Base-by-base conservation (phyloP, 257 asterid genomes). In the Gentiana macrophylla region DNA sequence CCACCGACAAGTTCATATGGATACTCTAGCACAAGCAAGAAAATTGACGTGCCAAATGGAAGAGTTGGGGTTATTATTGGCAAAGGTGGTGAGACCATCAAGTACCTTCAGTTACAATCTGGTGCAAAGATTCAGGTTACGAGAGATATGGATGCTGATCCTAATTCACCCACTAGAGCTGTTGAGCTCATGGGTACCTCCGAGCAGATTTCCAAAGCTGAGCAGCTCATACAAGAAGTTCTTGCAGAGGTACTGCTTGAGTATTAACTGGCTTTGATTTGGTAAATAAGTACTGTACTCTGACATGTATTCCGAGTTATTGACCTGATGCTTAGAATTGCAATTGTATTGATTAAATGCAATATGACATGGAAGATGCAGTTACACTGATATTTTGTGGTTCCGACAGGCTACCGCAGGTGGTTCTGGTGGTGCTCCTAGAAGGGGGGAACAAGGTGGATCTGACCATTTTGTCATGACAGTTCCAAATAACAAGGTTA, bases 111-210 rank as follows among this genome's bases (percentile, higher is more conserved):
- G 61, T 66, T 63, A 52, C 88, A 82, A 68, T 84, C 97, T 9
- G 97, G 98, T 45, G 95, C 98, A 24, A 89, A 86, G 72, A 88
- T 91, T 76, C 97, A 91, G 78, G 94, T 87, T 55, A 90, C 97
- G 0, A 75, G 89, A 72, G 95, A 84, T 62, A 79, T 77, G 84
- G 94, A 86, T 57, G 81, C 94, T 0, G 91, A 84, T 52, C 94
- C 95, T n/a, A 73, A 81, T 67, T 77, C 94, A 57, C 53, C 71
- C 32, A 75, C 86, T 8, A 73, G 94, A 62, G 87, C 65, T 7
- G 95, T 86, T 44, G 94, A 84, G 65, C 91, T 86, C 63, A 80
- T 50, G 76, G 94, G 94, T 10, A 78, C 94, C 48, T 77, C 86
- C 5, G 95, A 86, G 56, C 88, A 81, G 68, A 70, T 86, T 56